Base-by-base conservation (phyloP, 306 rosid species). In the Cercis canadensis region DNA sequence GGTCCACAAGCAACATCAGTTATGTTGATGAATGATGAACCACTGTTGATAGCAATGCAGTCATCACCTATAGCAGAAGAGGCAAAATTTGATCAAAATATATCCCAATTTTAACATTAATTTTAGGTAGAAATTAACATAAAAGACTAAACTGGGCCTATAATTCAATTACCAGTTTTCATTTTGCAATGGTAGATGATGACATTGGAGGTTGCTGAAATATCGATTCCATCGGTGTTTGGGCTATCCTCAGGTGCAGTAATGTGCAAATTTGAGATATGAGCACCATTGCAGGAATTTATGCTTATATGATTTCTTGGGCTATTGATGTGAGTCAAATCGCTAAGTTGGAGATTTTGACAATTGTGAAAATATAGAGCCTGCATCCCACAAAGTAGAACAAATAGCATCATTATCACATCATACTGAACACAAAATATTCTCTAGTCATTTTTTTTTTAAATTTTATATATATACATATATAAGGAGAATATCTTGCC, bases 151-250 rank as follows among this genome's bases (percentile, higher is more conserved):
- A 37, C 10, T 37, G 29, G 2, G 2, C 3, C 43, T 37, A 3
- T 4, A 21, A 6, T 16, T 61, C 46, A 39, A 3, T 52, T 85
- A 87, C 89, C 87, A 0, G 87, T 80, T 73, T 17, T 39, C 0
- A 87, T 80, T 0, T 0, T 32, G 4, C 81, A 85, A 34, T 73
- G 4, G 3, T 2, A 5, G n/a, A 87, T 32, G 10, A 11, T 0
- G 9, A 87, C 18, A 14, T 82, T 58, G 41, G 76, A 36, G 14
- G 85, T 75, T 0, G 0, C 0, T 1, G 92, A 18, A 13, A 87
- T 62, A 45, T 81, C 84, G 18, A 85, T 70, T 1, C 92, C 89
- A 58, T 87, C 89, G 0, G 92, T 87, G 71, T 87, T 87, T 17
- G 92, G 89, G 8, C 88, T 87, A 0, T 82, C 60, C 0, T 33